Evolutionary conservation across 768 basidiomycete genomes (phyloP), one percentile per base, ranked within the genome.

Genomic region (Pisolithus marmoratus): DNA sequence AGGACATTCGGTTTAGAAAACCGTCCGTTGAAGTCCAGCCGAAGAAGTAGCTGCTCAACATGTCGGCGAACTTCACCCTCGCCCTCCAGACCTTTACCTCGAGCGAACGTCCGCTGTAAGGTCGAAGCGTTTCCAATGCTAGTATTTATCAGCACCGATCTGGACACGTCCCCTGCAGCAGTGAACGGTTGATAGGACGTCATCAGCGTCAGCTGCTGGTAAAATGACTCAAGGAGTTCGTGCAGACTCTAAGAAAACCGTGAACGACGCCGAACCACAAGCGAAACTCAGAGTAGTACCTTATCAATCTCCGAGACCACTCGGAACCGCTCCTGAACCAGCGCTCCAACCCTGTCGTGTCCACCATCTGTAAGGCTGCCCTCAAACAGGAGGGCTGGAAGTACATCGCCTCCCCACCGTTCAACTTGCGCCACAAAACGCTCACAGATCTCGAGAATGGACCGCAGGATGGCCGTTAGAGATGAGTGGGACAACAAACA

Each of bases 391-490:
- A 94, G 72, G 0, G 85, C 89, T 12, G 93, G 93, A 2, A 94
- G 71, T 8, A 94, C 82, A 62, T 94, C 90, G 0, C 92, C 92
- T 12, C 90, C 91, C 93, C 93, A 96, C 48, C 92, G 73, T 67
- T 94, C 93, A 0, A 94, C 81, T 56, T 91, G 83, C 7, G 82
- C 90, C n/a, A 85, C 86, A 62, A 95, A 90, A 8, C 83, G 78
- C 62, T 90, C 91, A 64, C 91, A 94, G 8, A 87, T 75, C 57
- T 91, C 89, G 46, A 95, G 73, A 51, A 94, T 83, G 29, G 82
- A 76, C 17, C 83, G 81, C 37, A 94, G 71, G 38, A 82, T 79
- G 1, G 77, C 66, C 6, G 85, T 80, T 19, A 90, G 69, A 4
- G 75, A 67, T 0, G 79, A 63, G 57, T 91, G 87, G 5, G 84